phyloP scores from a whole-genome alignment of 2,329 filamentous ascomycete genomes.

The Dryadomyces quercus-mongolicae region DNA sequence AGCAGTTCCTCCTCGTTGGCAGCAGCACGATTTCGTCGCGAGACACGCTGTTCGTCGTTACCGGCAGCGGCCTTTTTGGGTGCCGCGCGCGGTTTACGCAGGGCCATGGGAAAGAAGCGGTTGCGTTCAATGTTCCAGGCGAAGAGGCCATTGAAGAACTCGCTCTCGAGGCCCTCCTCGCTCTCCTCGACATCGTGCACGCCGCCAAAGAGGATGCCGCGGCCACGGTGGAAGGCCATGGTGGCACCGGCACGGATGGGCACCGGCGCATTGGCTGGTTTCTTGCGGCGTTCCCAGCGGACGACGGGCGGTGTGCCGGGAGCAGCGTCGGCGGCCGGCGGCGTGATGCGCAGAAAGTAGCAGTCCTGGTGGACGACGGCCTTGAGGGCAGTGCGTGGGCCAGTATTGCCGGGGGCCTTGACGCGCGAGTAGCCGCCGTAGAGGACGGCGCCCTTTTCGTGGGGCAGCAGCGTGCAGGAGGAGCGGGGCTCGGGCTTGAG shows the following conservation, averaged over 20 bases:
- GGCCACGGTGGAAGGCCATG: conserved; percentile 87
- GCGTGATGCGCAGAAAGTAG: conserved; percentile 77
- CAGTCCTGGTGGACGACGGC: conserved; percentile 91
- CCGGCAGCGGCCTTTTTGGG: conserved; percentile 43
- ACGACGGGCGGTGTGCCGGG: conserved; percentile 57
- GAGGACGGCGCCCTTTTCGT: conserved; percentile 78
- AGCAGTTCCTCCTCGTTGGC: conserved; percentile 88
- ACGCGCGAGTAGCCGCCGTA: conserved; percentile 92
- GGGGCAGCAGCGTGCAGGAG: conserved; percentile 83
- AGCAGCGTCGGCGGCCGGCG: conserved; percentile 54
- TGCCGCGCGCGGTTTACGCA: conserved; percentile 61
- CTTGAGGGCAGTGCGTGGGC: conserved; percentile 26
- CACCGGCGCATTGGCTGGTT: conserved; percentile 76
- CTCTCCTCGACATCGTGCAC: conserved; percentile 87
- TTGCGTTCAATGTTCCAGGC: conserved; percentile 95
- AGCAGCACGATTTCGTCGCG: conserved; percentile 62
- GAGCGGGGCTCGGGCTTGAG: conserved; percentile 84
- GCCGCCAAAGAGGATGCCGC: conserved; percentile 86
- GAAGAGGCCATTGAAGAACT: conserved; percentile 88
- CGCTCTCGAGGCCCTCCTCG: conserved; percentile 91
- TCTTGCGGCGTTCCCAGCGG: conserved; percentile 88
- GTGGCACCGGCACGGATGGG: conserved; percentile 79
- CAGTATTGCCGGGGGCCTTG: conserved; percentile 53
- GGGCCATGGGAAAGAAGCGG: conserved; percentile 72
- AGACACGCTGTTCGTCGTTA: conserved; percentile 35